These are phyloP conservation scores for Penicillium coprophilum DNA, from an alignment of 495 filamentous ascomycete species.

Conservation along the genomic window DNA sequence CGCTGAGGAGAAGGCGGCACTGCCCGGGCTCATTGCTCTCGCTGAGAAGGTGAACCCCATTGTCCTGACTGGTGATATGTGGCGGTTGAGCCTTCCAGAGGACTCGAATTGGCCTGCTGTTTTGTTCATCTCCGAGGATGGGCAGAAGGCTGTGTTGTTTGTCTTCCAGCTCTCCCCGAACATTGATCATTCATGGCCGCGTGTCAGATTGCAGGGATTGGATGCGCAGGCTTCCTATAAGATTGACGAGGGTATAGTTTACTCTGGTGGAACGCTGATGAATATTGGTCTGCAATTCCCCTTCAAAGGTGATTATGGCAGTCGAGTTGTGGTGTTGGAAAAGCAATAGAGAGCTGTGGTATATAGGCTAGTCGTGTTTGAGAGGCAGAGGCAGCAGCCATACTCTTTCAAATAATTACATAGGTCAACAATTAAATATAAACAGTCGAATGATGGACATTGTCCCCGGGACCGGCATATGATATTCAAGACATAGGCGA, in stretches of 20 bases:
- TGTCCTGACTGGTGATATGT: slow-evolving; percentile 50
- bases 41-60: slow-evolving; percentile 53
- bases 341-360: slow-evolving; percentile 13
- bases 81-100: slow-evolving; percentile 51
- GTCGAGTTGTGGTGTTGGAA: slow-evolving; percentile 41
- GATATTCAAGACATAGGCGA: too few species aligned
- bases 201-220: slow-evolving; percentile 44
- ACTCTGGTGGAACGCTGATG: slow-evolving; percentile 48
- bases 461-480: too few species aligned
- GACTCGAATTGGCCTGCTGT: slow-evolving; percentile 56
- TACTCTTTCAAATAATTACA: neutral
- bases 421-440: neutral
- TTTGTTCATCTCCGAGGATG: slow-evolving; percentile 48
- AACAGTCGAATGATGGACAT: too few species aligned
- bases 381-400: neutral
- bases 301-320: slow-evolving; percentile 39
- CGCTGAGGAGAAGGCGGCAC: slow-evolving; percentile 42
- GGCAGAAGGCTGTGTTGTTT: slow-evolving; percentile 44
- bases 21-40: slow-evolving; percentile 46
- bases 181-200: slow-evolving; percentile 42
- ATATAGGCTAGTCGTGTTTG: neutral
- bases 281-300: slow-evolving; percentile 43
- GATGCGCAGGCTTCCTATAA: slow-evolving; percentile 42
- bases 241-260: slow-evolving; percentile 36
- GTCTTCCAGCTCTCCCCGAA: slow-evolving; percentile 44